phyloP scores from a whole-genome alignment of 2,329 filamentous ascomycete genomes.

The Sclerotinia nivalis region DNA sequence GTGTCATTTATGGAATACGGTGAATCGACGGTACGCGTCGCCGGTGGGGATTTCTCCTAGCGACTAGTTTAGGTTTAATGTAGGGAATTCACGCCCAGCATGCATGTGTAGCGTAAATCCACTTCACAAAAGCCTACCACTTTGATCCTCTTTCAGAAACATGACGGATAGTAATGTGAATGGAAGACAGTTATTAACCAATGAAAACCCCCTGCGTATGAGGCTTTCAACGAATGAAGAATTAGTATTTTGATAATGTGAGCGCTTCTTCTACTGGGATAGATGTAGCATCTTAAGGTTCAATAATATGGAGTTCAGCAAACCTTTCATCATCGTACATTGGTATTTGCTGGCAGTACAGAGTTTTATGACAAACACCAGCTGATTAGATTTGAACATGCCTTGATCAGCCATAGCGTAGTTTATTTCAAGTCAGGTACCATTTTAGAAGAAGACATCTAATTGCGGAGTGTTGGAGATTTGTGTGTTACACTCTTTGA shows the following conservation, averaged over 20 bases:
- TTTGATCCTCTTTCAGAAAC: neutral
- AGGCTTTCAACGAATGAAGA: constrained; percentile 16
- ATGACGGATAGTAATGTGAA: neutral
- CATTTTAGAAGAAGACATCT: neutral
- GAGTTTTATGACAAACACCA: constrained; percentile 12
- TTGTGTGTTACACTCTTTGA: constrained; percentile 1
- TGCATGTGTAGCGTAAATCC: neutral
- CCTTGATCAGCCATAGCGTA: neutral
- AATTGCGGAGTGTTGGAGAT: neutral
- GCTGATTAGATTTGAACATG: constrained; percentile 13
- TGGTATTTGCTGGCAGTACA: constrained; percentile 5
- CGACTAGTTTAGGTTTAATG: neutral
- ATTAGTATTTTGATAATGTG: neutral
- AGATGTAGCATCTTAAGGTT: neutral
- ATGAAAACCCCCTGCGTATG: neutral
- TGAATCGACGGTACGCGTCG: neutral
- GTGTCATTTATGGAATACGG: neutral
- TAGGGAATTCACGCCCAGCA: neutral
- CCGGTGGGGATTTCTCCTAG: neutral
- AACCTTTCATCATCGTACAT: constrained; percentile 19
- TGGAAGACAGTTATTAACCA: neutral
- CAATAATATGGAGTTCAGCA: neutral
- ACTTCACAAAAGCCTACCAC: neutral
- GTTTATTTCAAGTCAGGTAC: neutral
- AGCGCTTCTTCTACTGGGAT: neutral